Percentiles rank a stretch among this genome's conserved stretches.
Evolutionary conservation across 164 flowering plant genomes (phyloP).

Genomic region (Protea cynaroides): DNA sequence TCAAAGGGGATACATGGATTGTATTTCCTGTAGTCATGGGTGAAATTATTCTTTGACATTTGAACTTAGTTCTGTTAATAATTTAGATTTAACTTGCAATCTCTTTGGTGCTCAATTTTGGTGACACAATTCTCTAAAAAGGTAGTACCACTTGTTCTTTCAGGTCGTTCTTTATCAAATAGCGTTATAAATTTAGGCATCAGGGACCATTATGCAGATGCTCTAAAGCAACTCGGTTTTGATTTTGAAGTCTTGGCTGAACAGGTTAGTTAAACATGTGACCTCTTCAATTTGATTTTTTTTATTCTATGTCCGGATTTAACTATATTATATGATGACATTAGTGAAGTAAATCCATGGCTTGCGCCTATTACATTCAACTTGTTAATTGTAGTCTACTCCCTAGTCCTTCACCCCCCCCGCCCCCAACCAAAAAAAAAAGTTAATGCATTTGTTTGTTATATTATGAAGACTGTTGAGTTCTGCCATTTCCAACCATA

Average conservation of each 20-base stretch:
- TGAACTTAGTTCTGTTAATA: neutral
- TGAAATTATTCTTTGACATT: too few relatives aligned
- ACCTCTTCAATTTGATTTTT: neutral
- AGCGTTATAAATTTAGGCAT: constrained; percentile 47
- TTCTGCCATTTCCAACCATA: too few relatives aligned
- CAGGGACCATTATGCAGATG: constrained; percentile 46
- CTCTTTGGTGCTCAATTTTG: neutral
- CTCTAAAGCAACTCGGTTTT: constrained; percentile 48
- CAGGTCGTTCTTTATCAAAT: constrained; percentile 56
- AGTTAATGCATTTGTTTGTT: too few relatives aligned
- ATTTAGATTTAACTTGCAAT: neutral
- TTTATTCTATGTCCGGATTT: neutral
- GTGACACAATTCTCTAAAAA: neutral
- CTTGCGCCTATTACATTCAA: too few relatives aligned
- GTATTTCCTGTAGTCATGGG: too few relatives aligned
- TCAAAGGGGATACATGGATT: too few relatives aligned
- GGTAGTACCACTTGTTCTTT: constrained; percentile 6
- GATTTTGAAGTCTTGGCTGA: constrained; percentile 50
- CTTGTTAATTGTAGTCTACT: too few relatives aligned
- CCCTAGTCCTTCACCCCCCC: too few relatives aligned
- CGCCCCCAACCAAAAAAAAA: too few relatives aligned
- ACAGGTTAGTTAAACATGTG: constrained; percentile 30
- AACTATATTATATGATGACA: too few relatives aligned
- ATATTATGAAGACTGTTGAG: too few relatives aligned
- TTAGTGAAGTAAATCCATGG: too few relatives aligned